Conservation (phyloP, 768 basidiomycete species). For the Clavulina sp. region DNA sequence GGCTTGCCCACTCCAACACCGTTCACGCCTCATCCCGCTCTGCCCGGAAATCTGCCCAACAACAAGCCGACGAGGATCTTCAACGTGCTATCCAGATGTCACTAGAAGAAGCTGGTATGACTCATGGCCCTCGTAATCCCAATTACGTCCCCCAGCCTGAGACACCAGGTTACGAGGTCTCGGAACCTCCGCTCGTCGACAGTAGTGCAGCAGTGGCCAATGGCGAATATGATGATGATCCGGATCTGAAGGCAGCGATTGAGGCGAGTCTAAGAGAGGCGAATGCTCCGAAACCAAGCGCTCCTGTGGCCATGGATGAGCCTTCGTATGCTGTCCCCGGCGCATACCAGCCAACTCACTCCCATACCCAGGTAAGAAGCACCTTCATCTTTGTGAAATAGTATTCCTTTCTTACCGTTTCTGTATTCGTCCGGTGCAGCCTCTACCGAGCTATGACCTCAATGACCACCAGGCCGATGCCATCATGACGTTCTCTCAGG, state of each 20-base stretch:
- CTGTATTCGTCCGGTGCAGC: conserved; percentile 20
- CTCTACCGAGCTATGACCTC: conserved; percentile 64
- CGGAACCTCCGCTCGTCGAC: conserved; percentile 51
- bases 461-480: conserved; percentile 66
- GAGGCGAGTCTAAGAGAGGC: conserved; percentile 87
- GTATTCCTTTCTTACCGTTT: not conserved
- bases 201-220: conserved; percentile 26
- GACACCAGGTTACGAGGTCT: conserved; percentile 35
- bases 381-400: conserved; percentile 1
- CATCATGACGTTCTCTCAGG: conserved; percentile 81
- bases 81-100: conserved; percentile 88
- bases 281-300: conserved; percentile 59
- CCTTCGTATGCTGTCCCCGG: conserved; percentile 13
- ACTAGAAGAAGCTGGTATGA: conserved; percentile 51
- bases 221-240: conserved; percentile 66
- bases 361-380: not conserved
- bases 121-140: conserved; percentile 28
- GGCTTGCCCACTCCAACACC: too few species aligned
- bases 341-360: not conserved
- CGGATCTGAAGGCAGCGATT: conserved; percentile 82
- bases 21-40: too few species aligned
- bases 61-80: conserved; percentile 68
- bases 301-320: conserved; percentile 38
- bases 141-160: conserved; percentile 47
- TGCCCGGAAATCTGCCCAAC: conserved; percentile 39